A percentile compares a stretch with the other conserved stretches of the same genome.
Evolutionary conservation across 78 protist genomes (phyloP).

Genomic region (Mantamonas sphyraenae): DNA sequence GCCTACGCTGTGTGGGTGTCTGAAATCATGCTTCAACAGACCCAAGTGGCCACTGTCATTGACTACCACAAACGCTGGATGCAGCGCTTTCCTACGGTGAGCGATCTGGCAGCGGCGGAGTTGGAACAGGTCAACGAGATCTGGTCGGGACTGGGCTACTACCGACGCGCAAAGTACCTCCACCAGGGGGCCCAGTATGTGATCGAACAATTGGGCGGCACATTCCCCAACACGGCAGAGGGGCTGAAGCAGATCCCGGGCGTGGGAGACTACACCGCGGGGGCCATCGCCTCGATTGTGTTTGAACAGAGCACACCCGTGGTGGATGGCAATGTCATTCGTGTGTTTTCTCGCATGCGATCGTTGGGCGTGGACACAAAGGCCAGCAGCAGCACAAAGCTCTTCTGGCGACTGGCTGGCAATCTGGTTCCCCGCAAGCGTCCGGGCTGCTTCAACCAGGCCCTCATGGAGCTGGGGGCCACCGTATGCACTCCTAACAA

Average conservation of each 20-base stretch:
- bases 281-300: slow-evolving; percentile 43
- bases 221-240: slow-evolving; percentile 13
- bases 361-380: slow-evolving; percentile 37
- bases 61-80: slow-evolving; percentile 31
- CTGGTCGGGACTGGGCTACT: slow-evolving; percentile 85
- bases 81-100: slow-evolving; percentile 61
- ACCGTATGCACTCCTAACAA: slow-evolving; percentile 49
- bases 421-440: slow-evolving; percentile 28
- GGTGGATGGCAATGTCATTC: slow-evolving; percentile 76
- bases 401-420: slow-evolving; percentile 21
- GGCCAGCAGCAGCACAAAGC: background rate
- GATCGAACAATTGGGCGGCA: slow-evolving; percentile 4
- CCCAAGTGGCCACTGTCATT: slow-evolving; percentile 44
- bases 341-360: slow-evolving; percentile 65
- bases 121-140: slow-evolving; percentile 20
- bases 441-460: slow-evolving; percentile 63
- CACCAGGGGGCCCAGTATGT: slow-evolving; percentile 54
- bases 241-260: slow-evolving; percentile 32
- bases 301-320: background rate
- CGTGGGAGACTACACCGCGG: slow-evolving; percentile 70
- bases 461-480: slow-evolving; percentile 85
- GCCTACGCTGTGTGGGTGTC: slow-evolving; percentile 73
- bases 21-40: slow-evolving; percentile 85
- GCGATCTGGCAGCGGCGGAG: slow-evolving; percentile 46
- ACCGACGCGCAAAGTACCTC: slow-evolving; percentile 58